Percentiles rank a stretch among this genome's conserved stretches.
phyloP scores from a whole-genome alignment of 306 rosid genomes.

The Prunus persica region DNA sequence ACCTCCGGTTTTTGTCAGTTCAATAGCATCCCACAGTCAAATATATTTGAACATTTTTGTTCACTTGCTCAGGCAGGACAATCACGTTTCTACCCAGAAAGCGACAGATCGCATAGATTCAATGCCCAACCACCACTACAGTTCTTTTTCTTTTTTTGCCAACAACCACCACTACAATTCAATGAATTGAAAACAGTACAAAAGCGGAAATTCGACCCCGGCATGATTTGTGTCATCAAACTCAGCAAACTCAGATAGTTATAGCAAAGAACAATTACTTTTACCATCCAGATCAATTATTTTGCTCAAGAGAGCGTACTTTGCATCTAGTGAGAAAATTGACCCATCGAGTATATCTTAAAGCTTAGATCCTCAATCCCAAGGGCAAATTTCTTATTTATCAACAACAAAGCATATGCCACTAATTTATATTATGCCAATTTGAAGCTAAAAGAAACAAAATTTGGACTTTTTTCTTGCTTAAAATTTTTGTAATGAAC shows the following conservation, averaged over 20 bases:
- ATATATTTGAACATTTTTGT: background rate
- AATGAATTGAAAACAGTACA: background rate
- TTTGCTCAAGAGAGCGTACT: background rate
- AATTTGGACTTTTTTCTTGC: background rate
- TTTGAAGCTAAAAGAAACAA: background rate
- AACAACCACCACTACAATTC: constrained; percentile 5
- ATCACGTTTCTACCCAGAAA: constrained; percentile 10
- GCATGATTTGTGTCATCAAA: background rate
- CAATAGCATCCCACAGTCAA: background rate
- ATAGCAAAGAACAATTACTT: background rate
- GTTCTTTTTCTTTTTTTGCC: background rate
- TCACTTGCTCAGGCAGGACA: background rate
- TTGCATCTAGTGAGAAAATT: background rate
- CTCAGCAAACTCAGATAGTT: background rate
- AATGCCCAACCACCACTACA: constrained; percentile 2
- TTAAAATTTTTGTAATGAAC: background rate
- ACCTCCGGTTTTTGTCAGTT: background rate
- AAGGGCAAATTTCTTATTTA: background rate
- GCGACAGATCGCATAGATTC: background rate
- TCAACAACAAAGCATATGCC: background rate
- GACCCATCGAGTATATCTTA: background rate
- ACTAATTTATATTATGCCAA: background rate
- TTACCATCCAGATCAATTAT: background rate
- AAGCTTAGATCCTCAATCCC: background rate
- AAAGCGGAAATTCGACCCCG: constrained; percentile 14